phyloP scores from a whole-genome alignment of 768 basidiomycete species.

The Trametes cubensis region DNA sequence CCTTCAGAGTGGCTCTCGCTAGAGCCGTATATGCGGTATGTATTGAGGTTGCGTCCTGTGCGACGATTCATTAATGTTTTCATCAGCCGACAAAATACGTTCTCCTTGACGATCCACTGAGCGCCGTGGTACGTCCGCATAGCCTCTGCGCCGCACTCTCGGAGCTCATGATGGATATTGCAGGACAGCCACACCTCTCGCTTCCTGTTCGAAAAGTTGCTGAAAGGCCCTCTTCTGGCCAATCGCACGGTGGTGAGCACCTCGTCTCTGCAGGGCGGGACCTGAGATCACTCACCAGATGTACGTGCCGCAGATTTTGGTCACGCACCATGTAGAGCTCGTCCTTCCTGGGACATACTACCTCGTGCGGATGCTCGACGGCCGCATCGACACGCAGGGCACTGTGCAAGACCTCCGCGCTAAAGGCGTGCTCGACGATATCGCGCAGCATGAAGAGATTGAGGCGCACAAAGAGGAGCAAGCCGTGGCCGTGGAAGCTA shows the following conservation, averaged over 20 bases:
- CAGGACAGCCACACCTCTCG: constrained; percentile 73
- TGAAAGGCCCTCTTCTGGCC: constrained; percentile 67
- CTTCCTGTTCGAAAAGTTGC: constrained; percentile 61
- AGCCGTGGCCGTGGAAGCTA: no score
- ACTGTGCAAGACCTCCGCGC: constrained; percentile 63
- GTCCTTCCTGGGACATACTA: constrained; percentile 75
- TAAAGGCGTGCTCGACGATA: constrained; percentile 62
- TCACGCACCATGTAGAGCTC: constrained; percentile 85
- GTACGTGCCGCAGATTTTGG: constrained; percentile 51
- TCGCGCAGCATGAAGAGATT: constrained; percentile 55
- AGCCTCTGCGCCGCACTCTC: not conserved
- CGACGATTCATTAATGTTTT: not conserved
- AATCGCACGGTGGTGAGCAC: constrained; percentile 65
- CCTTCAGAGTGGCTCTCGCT: constrained; percentile 70
- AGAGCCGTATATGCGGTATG: constrained; percentile 76
- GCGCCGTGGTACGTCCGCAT: constrained; percentile 65
- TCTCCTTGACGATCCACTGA: constrained; percentile 77
- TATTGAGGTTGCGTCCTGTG: constrained; percentile 23
- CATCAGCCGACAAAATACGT: constrained; percentile 43
- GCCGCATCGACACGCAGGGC: constrained; percentile 77
- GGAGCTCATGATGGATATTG: constrained; percentile 1
- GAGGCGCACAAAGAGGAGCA: constrained; percentile 50
- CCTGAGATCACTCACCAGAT: not conserved
- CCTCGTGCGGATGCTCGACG: constrained; percentile 78
- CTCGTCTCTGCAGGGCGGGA: not conserved